Conservation (phyloP, 73 alveolate genomes). For the Paramecium tetraurelia region DNA sequence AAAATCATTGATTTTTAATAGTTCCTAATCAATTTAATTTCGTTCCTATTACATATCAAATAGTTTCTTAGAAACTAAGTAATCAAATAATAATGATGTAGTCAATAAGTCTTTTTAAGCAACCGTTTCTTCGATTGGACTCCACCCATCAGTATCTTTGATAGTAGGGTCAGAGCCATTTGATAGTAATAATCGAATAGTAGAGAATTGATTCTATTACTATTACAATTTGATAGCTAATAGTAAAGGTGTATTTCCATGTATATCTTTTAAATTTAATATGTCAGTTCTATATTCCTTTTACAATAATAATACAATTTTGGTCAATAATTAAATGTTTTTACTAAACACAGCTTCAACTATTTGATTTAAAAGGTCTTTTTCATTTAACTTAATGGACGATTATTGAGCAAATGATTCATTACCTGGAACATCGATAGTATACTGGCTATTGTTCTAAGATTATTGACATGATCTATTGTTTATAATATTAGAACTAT, state of each 20-base stretch:
- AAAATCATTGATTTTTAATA: slow-evolving; percentile 74
- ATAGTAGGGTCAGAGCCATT: slow-evolving; percentile 72
- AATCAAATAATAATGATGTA: slow-evolving; percentile 76
- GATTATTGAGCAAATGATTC: background rate
- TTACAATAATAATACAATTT: background rate
- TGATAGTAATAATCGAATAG: background rate
- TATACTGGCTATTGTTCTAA: background rate
- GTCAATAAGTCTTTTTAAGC: slow-evolving; percentile 66
- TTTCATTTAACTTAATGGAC: background rate
- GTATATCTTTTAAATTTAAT: slow-evolving; percentile 64
- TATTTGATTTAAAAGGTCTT: background rate
- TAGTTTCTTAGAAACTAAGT: slow-evolving; percentile 61
- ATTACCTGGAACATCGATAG: slow-evolving; percentile 41
- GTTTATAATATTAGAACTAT: background rate
- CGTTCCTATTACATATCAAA: slow-evolving; percentile 64
- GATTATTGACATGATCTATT: background rate
- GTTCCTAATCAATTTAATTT: slow-evolving; percentile 43
- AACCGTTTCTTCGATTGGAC: slow-evolving; percentile 84
- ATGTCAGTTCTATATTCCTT: slow-evolving; percentile 60
- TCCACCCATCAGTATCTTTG: slow-evolving; percentile 82
- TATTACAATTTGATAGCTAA: slow-evolving; percentile 77
- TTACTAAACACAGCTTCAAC: background rate
- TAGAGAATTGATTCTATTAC: slow-evolving; percentile 60
- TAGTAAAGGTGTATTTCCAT: slow-evolving; percentile 80
- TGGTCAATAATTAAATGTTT: background rate